Base-by-base conservation (phyloP, 345 rosid genomes). In the Linum usitatissimum region DNA sequence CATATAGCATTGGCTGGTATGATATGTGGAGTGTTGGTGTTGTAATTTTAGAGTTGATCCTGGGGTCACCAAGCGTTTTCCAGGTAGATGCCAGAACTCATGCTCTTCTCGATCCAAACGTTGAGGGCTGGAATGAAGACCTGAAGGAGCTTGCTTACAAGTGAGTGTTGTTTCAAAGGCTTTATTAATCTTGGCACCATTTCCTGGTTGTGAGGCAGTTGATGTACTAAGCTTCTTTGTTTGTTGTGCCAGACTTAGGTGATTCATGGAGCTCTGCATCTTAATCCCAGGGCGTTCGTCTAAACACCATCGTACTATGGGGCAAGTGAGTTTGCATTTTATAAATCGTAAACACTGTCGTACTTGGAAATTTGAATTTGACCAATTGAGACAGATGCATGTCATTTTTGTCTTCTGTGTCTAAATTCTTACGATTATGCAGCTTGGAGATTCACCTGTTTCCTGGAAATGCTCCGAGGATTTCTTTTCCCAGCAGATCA, bases 1-100 rank as follows among this genome's bases (percentile, higher is more conserved):
- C 54, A 53, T 19, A 34, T 57, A 13, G 18, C 39, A 9, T 62
- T 71, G 60, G 72, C 76, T 88, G 96, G 76, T 88, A 88, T 61
- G 98, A 91, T 71, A 85, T 88, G 90, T 91, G 98, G 98, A 83
- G 98, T 65, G 91, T 88, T 65, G 96, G 95, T 64, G 98, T 88
- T 67, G 92, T 92, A 70, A 78, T 86, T 57, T 79, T 92, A 77
- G 98, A 92, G 82, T 70, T 92, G 84, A 84, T 92, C 23, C 78
- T 92, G 70, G 98, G 96, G 60, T 83, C 96, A 59, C 95, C 95
- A 40, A 79, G 86, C 72, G 90, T 88, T 65, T 92, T 92, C 70
- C 96, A 85, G 68, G 71, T 86, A 49, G 85, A 83, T 71, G 59
- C 82, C 63, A 66, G 76, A 18, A 88, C 98, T 4, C 87, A 81